Base-by-base conservation (phyloP, 192 early-diverging fungal genomes). In the Diversispora eburnea region DNA sequence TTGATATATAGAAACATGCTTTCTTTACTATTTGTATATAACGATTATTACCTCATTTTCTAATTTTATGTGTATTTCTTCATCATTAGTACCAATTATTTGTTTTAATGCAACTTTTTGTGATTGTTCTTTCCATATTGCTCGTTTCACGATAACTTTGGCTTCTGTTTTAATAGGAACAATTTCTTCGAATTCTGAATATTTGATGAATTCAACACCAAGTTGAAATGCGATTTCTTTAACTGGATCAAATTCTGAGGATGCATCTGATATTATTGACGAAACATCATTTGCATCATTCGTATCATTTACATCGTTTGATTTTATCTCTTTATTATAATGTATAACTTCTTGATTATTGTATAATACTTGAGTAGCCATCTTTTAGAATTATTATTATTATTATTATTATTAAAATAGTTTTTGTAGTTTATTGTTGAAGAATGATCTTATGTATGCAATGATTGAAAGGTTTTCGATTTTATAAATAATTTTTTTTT, bases 51-150 rank as follows among this genome's bases (percentile, higher is more conserved):
- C 61, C 61, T 63, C 61, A 42, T 63, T 13, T 17, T 15, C 17
- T 19, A 63, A 63, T 63, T 63, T 63, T 5, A 6, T 63, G n/a
- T 63, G 42, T 7, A 42, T 25, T 33, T 63, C 61, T 45, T 63
- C 61, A 17, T n/a, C 43, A 63, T 41, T 41, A 42, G 12, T 6
- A 43, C 41, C 61, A 43, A 41, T 17, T 8, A 63, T 17, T 17
- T 33, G 43, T 63, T 43, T 63, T 41, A 63, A 63, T 12, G 41
- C 17, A n/a, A 63, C 61, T 12, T 1, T 33, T 43, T 41, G 15
- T n/a, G 41, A 63, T 7, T 63, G 12, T 43, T 63, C 41, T 45
- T 19, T n/a, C 61, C 61, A 63, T 3, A 33, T 19, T 6, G 61
- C 61, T 17, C 5, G 13, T 63, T 41, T 63, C n/a, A 63, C 39